Evolutionary conservation across 345 rosid genomes (phyloP), one percentile per base, ranked within the genome.

Genomic region (Sonneratia alba): DNA sequence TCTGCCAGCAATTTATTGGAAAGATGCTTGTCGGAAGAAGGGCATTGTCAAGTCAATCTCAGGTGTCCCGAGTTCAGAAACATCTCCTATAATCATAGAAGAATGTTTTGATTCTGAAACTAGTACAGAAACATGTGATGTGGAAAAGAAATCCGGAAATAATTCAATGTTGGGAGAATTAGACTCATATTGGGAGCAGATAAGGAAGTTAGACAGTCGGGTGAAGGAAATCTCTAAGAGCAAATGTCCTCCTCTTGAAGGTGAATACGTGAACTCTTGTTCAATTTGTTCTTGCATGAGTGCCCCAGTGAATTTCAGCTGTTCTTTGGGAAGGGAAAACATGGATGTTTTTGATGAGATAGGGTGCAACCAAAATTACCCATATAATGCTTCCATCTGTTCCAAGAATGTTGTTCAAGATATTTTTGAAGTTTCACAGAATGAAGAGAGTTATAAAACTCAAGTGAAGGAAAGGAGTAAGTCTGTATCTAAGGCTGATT

Each of bases 371-470:
- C 81, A 76, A 7, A 75, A 38, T 38, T 81, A 79, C 59, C 70
- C 45, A n/a, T 12, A 67, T 37, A 49, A 75, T 70, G 66, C 78
- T 67, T 55, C 72, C 48, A 32, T 22, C 48, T 61, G 65, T 63
- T 74, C 87, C 5, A 73, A 86, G 6, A 74, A 75, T 73, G 79
- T 34, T 27, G 37, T 89, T 2, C 90, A 84, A 24, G 97, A 91
- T 71, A 71, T 84, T n/a, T 88, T 77, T 55, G 96, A 91, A 81
- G 94, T 93, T 71, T 88, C 91, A 1, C 76, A 65, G 79, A 72
- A 47, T 18, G 72, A 67, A 15, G 82, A 75, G 51, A 79, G 19
- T 3, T 22, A 73, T 21, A 80, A 75, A 67, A 21, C 34, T 68
- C 66, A 32, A 10, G 66, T 77, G 70, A 80, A 71, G 21, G 75